Base-by-base conservation (phyloP, 441 rosid species). In the Arabidopsis hybrid region DNA sequence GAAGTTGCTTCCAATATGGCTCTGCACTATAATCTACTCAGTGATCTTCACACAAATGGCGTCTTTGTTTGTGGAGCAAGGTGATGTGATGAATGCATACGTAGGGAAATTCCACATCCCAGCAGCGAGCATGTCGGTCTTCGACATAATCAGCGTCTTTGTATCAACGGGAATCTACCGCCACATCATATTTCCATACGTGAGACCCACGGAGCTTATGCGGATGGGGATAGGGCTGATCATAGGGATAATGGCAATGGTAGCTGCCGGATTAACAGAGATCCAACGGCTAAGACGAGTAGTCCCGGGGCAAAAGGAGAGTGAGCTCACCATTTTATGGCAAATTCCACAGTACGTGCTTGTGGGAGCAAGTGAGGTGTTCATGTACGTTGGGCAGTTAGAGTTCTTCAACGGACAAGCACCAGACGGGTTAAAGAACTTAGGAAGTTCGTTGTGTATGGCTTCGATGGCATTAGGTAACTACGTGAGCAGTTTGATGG, bases 11-110 rank as follows among this genome's bases (percentile, higher is more conserved):
- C 98, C 98, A 7, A 85, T 91, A 58, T 93, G 98, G 97, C 70
- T 88, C 16, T 91, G 98, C 83, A 93, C 98, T 18, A 90, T 93
- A 74, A 89, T 91, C 2, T 93, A 93, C 85, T 93, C 97, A 0
- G 97, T 93, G 9, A 84, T 93, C 56, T 91, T 93, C 88, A 89
- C 98, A 0, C 98, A 94, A 74, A 94, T 89, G 97, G 96, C 97
- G 1, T 92, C 99, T 12, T 81, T 94, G 14, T 94, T 92, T 52
- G 97, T 94, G 2, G 97, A 90, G 77, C 97, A 94, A 81, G 97
- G 97, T 12, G 92, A 89, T 67, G 94, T 89, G 0, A 92, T 94
- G 99, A 64, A 80, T 46, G 71, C 97, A 35, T 5, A 63, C 1
- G 1, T 90, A 0, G 88, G 90, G 0, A 72, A 72, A 47, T 89